Evolutionary conservation across 202 grass and related monocot species (phyloP), one percentile per base, ranked within the genome.

Genomic region (Carex sylvatica): DNA sequence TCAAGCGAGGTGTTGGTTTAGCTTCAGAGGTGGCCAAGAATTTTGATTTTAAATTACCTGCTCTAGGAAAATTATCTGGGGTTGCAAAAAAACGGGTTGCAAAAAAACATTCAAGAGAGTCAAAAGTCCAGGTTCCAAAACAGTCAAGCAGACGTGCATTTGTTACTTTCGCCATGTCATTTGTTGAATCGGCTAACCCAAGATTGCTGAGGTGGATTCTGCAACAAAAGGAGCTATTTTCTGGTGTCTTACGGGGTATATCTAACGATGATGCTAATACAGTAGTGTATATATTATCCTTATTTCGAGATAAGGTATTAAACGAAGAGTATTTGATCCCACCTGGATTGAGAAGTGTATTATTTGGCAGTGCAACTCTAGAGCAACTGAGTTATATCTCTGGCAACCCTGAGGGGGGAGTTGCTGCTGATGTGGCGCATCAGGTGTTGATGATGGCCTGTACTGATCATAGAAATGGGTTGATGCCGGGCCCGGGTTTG

Each of bases 171-270:
- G 86, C 90, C 54, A 94, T 97, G 90, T 97, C 94, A 3, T 97
- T 97, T 76, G 49, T 97, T 63, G 87, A 94, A 85, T 84, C 94
- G 55, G 91, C 92, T 65, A 97, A 87, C 69, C 92, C 94, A 19
- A 92, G 84, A 88, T 83, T 94, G 54, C 74, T 97, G 80, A 89
- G 92, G 85, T 94, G 92, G 92, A 61, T 97, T 78, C 83, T 97
- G 80, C 95, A 97, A 72, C 92, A 97, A 82, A 91, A 85, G 79
- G 94, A 97, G 70, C 68, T 97, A 74, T 97, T 91, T 81, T 97
- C 95, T 31, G 88, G 87, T 23, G 90, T 97, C 60, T 87, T 97
- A 46, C 85, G 92, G 40, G 87, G 85, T 16, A 87, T 94, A 46
- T 92, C 74, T 82, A 90, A 85, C 11, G 95, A 97, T 84, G 92